phyloP scores from a whole-genome alignment of 163 green algal species.

The Chlorella variabilis region DNA sequence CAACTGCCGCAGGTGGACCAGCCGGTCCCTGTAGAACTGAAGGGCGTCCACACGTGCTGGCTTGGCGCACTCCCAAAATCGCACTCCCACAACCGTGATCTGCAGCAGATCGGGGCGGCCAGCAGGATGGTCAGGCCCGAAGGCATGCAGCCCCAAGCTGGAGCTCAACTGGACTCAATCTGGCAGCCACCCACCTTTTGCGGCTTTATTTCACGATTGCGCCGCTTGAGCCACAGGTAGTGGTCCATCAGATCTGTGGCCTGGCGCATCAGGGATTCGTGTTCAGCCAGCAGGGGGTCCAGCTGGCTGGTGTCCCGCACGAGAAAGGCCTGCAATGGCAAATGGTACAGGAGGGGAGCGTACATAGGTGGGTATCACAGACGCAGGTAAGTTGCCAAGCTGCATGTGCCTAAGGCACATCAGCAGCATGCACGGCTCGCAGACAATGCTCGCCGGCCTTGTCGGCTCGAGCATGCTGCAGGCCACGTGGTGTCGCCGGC shows the following conservation, averaged over 20 bases:
- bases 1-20: constrained; percentile 45
- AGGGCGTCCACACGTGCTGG: constrained; percentile 59
- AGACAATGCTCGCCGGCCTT: too few relatives aligned
- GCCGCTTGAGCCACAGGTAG: constrained; percentile 38
- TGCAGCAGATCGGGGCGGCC: background rate
- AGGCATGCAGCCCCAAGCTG: too few relatives aligned
- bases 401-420: too few relatives aligned
- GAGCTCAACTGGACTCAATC: too few relatives aligned
- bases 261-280: constrained; percentile 26
- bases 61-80: constrained; percentile 49
- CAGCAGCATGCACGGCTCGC: background rate
- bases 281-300: constrained; percentile 41
- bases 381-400: too few relatives aligned
- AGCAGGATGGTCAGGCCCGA: too few relatives aligned
- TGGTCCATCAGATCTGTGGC: constrained; percentile 49
- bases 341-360: too few relatives aligned
- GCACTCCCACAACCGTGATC: constrained; percentile 34
- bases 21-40: constrained; percentile 51
- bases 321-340: constrained; percentile 34
- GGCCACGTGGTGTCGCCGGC: too few relatives aligned
- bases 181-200: background rate
- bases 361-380: too few relatives aligned
- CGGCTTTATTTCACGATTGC: constrained; percentile 39
- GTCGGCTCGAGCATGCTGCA: too few relatives aligned
- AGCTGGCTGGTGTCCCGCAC: constrained; percentile 40